Percentiles rank a stretch among this genome's conserved stretches.
These are phyloP conservation scores for Fusarium pininemorale DNA, from an alignment of 2,329 filamentous ascomycete species.

Conservation along the genomic window DNA sequence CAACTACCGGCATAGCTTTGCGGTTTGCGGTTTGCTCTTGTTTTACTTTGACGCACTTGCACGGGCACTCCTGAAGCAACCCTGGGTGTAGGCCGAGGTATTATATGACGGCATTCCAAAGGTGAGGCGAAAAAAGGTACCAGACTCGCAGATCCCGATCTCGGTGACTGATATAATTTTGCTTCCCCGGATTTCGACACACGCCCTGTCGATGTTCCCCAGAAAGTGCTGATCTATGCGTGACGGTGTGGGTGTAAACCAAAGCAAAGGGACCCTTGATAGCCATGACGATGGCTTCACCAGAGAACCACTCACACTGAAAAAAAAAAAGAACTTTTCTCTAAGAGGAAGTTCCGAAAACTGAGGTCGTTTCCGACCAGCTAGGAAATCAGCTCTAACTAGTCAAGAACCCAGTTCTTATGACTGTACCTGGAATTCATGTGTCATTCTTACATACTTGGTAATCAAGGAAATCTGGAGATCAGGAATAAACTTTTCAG, in stretches of 20 bases:
- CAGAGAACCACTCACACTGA: conserved; percentile 7
- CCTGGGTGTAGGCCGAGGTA: conserved; percentile 13
- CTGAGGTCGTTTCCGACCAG: not conserved
- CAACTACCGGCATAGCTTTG: conserved; percentile 27
- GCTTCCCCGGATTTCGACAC: conserved; percentile 31
- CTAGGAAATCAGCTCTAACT: not conserved
- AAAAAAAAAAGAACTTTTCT: not conserved
- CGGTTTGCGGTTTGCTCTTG: not conserved
- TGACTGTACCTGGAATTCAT: conserved; percentile 8
- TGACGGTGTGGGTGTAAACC: conserved; percentile 21
- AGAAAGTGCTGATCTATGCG: conserved; percentile 20
- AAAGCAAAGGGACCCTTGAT: conserved; percentile 12
- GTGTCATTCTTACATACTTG: conserved; percentile 16
- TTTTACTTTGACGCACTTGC: not conserved
- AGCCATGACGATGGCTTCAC: conserved; percentile 24
- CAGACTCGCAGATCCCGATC: conserved; percentile 27
- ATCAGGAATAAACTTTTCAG: not conserved
- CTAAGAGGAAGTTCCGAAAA: conserved; percentile 15
- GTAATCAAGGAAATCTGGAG: not conserved
- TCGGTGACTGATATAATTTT: conserved; percentile 14
- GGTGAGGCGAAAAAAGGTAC: conserved; percentile 7
- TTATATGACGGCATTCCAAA: conserved; percentile 15
- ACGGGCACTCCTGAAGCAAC: conserved; percentile 7
- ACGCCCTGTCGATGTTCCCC: conserved; percentile 28
- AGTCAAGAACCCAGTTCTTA: not conserved